Evolutionary conservation across 495 filamentous ascomycete genomes (phyloP).

Genomic region (Hypoxylon lienhwacheense): DNA sequence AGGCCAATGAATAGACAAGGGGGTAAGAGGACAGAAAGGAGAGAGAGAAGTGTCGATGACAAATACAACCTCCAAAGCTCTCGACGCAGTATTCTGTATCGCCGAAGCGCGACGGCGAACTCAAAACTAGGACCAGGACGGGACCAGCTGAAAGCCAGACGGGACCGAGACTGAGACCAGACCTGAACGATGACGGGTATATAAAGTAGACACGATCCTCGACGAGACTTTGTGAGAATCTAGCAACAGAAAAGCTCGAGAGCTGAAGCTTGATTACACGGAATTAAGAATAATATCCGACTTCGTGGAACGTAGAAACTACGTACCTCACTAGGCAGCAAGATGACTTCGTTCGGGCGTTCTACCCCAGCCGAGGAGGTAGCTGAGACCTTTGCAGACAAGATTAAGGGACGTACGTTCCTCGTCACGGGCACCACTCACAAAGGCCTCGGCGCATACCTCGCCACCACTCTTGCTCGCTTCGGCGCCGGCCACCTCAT

Average conservation of each 20-base stretch:
- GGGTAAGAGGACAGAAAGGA: no score
- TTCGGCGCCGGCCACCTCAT: slow-evolving; percentile 47
- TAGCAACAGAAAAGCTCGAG: no score
- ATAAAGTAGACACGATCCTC: background rate
- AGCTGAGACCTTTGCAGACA: slow-evolving; percentile 47
- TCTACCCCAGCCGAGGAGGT: slow-evolving; percentile 48
- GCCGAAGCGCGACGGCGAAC: no score
- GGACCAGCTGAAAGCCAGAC: no score
- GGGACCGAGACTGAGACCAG: no score
- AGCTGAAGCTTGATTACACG: background rate
- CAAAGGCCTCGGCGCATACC: slow-evolving; percentile 47
- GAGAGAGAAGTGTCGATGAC: no score
- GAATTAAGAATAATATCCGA: background rate
- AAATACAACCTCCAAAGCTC: no score
- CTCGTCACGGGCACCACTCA: slow-evolving; percentile 54
- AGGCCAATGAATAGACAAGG: no score
- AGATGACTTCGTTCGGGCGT: slow-evolving; percentile 26
- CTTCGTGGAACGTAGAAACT: background rate
- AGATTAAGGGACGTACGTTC: slow-evolving; percentile 38
- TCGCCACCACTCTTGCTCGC: slow-evolving; percentile 46
- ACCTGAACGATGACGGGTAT: slow-evolving; percentile 3
- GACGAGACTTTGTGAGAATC: background rate
- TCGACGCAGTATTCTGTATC: no score
- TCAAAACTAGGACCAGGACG: no score
- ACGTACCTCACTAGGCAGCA: background rate